These are phyloP conservation scores for Medicago truncatula DNA, from an alignment of 306 rosid species.

Conservation along the genomic window DNA sequence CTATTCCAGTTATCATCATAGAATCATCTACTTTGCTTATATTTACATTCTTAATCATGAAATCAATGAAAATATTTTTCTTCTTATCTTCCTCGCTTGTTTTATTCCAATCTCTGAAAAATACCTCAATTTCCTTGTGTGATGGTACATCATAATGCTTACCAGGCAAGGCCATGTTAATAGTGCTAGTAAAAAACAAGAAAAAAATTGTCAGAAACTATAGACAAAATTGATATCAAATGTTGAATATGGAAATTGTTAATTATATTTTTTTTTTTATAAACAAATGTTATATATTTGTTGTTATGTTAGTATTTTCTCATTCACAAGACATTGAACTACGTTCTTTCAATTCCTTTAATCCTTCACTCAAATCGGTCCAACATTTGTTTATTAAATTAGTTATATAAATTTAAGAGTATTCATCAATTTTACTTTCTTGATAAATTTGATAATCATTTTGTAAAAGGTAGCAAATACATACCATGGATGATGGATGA, in stretches of 20 bases:
- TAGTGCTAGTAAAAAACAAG: conserved; percentile 38
- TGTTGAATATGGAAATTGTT: not conserved
- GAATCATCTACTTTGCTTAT: conserved; percentile 49
- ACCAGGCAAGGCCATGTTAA: conserved; percentile 69
- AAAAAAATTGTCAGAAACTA: not conserved
- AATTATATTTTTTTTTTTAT: too few species aligned
- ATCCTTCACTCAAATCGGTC: too few species aligned
- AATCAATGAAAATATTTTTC: not conserved
- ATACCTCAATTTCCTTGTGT: conserved; percentile 47
- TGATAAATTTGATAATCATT: too few species aligned
- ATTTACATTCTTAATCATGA: conserved; percentile 45
- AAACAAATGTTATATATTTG: too few species aligned
- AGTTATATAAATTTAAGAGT: too few species aligned
- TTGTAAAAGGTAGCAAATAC: too few species aligned
- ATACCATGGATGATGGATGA: too few species aligned
- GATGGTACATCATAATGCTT: conserved; percentile 63
- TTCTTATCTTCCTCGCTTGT: not conserved
- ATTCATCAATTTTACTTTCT: too few species aligned
- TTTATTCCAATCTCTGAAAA: conserved; percentile 7
- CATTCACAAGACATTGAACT: too few species aligned
- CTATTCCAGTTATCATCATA: conserved; percentile 61
- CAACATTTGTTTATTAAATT: too few species aligned
- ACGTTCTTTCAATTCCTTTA: too few species aligned
- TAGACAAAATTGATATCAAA: not conserved
- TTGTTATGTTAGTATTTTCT: too few species aligned